Base-by-base conservation (phyloP, 164 flowering plant genomes). In the Magnolia kwangsiensis region DNA sequence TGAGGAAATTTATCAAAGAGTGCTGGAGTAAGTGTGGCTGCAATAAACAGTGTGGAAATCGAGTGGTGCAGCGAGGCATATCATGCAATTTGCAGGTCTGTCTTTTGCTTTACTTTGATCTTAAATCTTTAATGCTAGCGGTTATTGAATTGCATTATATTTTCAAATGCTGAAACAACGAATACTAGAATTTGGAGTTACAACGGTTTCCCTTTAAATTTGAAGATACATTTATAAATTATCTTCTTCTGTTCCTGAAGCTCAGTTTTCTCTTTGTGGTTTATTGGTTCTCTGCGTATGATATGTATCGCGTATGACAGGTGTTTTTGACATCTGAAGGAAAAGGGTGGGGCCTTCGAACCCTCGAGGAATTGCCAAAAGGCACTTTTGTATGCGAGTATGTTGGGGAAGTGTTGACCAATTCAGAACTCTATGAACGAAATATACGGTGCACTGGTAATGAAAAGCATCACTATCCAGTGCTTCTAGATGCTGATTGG, bases 21-120 rank as follows among this genome's bases (percentile, higher is more conserved):
- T 96, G 99, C 76, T 94, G 98, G 97, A 86, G 80, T 72, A 96
- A 90, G 83, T 96, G 99, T 82, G 94, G 97, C 63, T 96, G 99
- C 81, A 69, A 37, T 69, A 90, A 81, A 81, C 86, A 82, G 45
- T 96, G 99, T 81, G 95, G 95, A 76, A 96, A 96, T 77, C 90
- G 99, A 29, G 86, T 92, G 59, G 98, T 96, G 19, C 99, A 96
- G 74, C 82, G 95, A 23, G 98, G 99, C 69, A 90, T 96, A 76
- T 83, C 81, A 61, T 80, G 89, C 78, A 89, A 87, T 45, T 83
- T 96, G 61, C 61, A 55, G 61, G 61, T 55, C 45, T 1, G 45
- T 37, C 45, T 55, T 55, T 16, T 55, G 61, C 61, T 16, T 55
- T 55, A 3, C 61, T 3, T 55, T 0, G 0, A 37, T 37, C 65